Percentiles rank a stretch among this genome's conserved stretches.
Conservation (phyloP, 371 early-diverging fungal genomes). For the Apophysomyces variabilis region DNA sequence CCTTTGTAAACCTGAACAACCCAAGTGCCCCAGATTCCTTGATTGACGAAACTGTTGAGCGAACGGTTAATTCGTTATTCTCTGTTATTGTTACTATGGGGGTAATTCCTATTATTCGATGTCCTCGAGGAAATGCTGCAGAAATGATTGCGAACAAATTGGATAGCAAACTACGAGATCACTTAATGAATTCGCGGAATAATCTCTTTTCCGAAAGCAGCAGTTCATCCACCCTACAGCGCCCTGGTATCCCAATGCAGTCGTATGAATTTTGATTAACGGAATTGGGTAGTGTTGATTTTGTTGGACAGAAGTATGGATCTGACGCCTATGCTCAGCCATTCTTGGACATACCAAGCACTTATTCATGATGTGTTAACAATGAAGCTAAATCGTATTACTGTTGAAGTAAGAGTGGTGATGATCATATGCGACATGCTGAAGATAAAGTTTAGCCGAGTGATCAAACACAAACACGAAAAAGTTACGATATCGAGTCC, state of each 20-base stretch:
- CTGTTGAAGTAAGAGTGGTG: slow-evolving; percentile 31
- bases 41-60: slow-evolving; percentile 79
- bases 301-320: slow-evolving; percentile 97
- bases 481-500: slow-evolving; percentile 89
- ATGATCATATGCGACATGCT: background rate
- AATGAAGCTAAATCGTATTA: slow-evolving; percentile 90
- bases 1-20: slow-evolving; percentile 83
- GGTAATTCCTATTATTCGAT: slow-evolving; percentile 88
- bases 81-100: slow-evolving; percentile 94
- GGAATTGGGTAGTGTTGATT: slow-evolving; percentile 69
- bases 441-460: slow-evolving; percentile 51
- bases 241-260: slow-evolving; percentile 42
- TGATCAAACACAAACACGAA: slow-evolving; percentile 73
- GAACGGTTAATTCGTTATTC: slow-evolving; percentile 83
- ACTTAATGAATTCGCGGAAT: slow-evolving; percentile 82
- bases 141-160: slow-evolving; percentile 91
- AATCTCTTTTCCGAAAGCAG: slow-evolving; percentile 75
- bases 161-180: slow-evolving; percentile 88
- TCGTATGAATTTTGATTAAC: background rate
- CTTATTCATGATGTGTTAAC: slow-evolving; percentile 96
- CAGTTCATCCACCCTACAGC: slow-evolving; percentile 49
- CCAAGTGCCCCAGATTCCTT: slow-evolving; percentile 77
- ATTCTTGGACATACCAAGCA: slow-evolving; percentile 98
- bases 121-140: slow-evolving; percentile 90
- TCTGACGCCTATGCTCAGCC: slow-evolving; percentile 91